phyloP scores from a whole-genome alignment of 495 filamentous ascomycete species.

The Hamigera avellanea region DNA sequence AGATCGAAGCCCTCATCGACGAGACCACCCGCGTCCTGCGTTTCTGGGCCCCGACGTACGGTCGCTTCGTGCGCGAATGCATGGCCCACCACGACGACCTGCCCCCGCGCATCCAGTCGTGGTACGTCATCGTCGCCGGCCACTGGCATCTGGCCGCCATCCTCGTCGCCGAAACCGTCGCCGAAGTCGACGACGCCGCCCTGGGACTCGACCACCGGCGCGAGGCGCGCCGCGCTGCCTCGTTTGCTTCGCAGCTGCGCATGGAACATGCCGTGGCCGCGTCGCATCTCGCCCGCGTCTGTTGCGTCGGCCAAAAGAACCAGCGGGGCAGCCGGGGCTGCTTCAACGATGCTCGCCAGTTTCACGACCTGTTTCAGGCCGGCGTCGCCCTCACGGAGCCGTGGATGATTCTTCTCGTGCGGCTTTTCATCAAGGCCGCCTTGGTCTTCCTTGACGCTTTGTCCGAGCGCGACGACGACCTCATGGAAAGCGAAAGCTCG shows the following conservation, averaged over 20 bases:
- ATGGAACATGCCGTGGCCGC: slow-evolving; percentile 20
- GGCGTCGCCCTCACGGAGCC: slow-evolving; percentile 33
- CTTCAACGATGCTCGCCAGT: no score
- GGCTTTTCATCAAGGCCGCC: slow-evolving; percentile 29
- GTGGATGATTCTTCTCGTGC: slow-evolving; percentile 33
- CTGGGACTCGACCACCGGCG: slow-evolving; percentile 15
- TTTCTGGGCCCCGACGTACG: slow-evolving; percentile 33
- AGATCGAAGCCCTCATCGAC: slow-evolving; percentile 25
- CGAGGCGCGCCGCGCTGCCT: slow-evolving; percentile 11
- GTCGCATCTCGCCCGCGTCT: slow-evolving; percentile 25
- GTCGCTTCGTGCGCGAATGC: slow-evolving; percentile 31
- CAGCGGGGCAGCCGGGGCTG: not conserved
- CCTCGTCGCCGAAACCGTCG: slow-evolving; percentile 32
- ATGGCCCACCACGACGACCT: slow-evolving; percentile 26
- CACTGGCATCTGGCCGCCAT: slow-evolving; percentile 38
- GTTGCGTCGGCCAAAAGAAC: slow-evolving; percentile 10
- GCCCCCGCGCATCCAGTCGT: slow-evolving; percentile 32
- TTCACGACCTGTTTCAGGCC: slow-evolving; percentile 17
- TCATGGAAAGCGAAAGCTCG: slow-evolving; percentile 1
- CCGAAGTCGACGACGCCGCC: slow-evolving; percentile 21
- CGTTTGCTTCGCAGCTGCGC: slow-evolving; percentile 18
- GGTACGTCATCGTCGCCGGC: slow-evolving; percentile 33
- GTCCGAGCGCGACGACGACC: not conserved
- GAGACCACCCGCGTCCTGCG: slow-evolving; percentile 24
- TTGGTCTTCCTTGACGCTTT: slow-evolving; percentile 15